Evolutionary conservation across 2,329 filamentous ascomycete genomes (phyloP), one percentile per base, ranked within the genome.

Genomic region (Drechslerella coelobrocha): DNA sequence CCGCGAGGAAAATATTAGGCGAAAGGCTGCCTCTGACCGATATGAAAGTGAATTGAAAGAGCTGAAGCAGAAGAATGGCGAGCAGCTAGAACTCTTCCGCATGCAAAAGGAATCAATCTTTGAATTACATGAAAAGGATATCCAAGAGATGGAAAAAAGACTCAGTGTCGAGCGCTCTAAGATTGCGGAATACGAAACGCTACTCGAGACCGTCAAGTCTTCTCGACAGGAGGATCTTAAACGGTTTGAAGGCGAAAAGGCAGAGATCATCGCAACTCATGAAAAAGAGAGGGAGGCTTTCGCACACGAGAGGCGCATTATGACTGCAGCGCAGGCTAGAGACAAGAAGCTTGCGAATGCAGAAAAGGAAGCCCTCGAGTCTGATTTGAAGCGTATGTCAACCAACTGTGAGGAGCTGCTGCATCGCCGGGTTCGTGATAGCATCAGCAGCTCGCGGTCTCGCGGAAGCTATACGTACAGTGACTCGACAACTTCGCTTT

Each of bases 351-450:
- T 71, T 21, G 66, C 66, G 3, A 59, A 54, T 43, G 66, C 59
- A 10, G 66, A 71, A 34, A 71, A 63, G 48, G 66, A 71, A 41
- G 66, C 66, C 19, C 66, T 71, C 19, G 66, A 71, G 48, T 54
- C 39, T n/a, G 59, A 71, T 21, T 45, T 71, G 41, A 71, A 71
- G 54, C 53, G 54, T 6, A 71, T 71, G 66, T 71, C 66, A 8
- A 63, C n/a, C n/a, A 71, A 71, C 52, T 71, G 66, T 54, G 66
- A 71, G 19, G 66, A 71, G 31, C 66, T 71, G n/a, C 43, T 71
- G 26, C 66, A 71, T 5, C 66, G 66, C 23, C 61, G 66, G n/a
- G 66, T 63, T n/a, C 57, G 66, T 23, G 66, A 71, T 34, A 71
- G 66, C 52, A 63, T 71, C 7, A 48, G 59, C 39, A 71, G 66